Base-by-base conservation (phyloP, 805 yeast genomes). In the Schwanniomyces yamadae region DNA sequence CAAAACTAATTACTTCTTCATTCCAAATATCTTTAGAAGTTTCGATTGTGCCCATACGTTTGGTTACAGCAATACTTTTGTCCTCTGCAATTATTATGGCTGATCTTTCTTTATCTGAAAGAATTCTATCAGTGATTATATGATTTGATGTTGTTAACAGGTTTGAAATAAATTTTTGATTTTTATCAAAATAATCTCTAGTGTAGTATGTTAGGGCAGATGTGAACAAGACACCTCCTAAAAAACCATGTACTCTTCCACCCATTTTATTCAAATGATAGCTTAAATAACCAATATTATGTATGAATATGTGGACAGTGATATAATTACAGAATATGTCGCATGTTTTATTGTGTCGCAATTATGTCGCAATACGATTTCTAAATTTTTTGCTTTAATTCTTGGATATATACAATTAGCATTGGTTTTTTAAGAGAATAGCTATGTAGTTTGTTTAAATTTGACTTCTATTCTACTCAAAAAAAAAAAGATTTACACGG, bases 11-110 rank as follows among this genome's bases (percentile, higher is more conserved):
- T 36, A 85, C 73, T 54, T 84, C 90, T 29, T 76, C 79, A 52
- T 85, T 82, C 95, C 95, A 85, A 27, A 84, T 69, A 50, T 85
- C 95, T 46, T 80, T 83, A 41, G 75, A 66, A 0, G 89, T 81
- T 56, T 86, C 89, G 7, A 50, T 50, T 21, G 78, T 42, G 16
- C 61, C 55, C 8, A 66, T 59, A 20, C 84, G 70, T 15, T 42
- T 39, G 18, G 50, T 46, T 23, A 40, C 28, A 23, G 39, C 35
- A 10, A 44, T 42, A 20, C 54, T 53, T 21, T 54, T 53, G 19
- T 71, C 62, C 39, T 66, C 58, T 39, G 77, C 77, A 14, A 65
- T 52, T 30, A 66, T 53, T 20, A 72, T 71, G 35, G 70, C 61
- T 5, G 66, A 51, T 18, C 73, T 59, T 43, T 74, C 75, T 22